Conservation (phyloP, 805 yeast genomes). For the Isabelozyma heimii region DNA sequence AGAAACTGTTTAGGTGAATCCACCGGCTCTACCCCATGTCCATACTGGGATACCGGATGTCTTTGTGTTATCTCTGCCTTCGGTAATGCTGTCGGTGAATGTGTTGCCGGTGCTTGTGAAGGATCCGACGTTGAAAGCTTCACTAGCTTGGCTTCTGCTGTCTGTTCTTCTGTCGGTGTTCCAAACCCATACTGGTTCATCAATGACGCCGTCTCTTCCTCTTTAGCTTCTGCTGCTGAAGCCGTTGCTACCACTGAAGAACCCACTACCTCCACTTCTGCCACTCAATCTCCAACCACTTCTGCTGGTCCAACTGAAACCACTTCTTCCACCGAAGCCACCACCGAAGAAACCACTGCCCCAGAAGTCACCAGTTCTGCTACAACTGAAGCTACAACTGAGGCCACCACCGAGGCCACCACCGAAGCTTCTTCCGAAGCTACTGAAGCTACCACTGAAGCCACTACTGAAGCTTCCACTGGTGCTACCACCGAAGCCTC, state of each 20-base stretch:
- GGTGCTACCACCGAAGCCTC: not conserved
- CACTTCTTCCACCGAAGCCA: not conserved
- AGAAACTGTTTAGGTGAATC: slow-evolving; percentile 27
- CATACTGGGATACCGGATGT: slow-evolving; percentile 48
- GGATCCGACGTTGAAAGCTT: slow-evolving; percentile 30
- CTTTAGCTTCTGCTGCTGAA: slow-evolving; percentile 23
- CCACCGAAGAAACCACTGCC: slow-evolving; percentile 5
- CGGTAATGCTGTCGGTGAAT: slow-evolving; percentile 31
- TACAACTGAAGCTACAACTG: slow-evolving; percentile 5
- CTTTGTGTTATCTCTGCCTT: slow-evolving; percentile 40
- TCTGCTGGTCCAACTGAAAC: slow-evolving; percentile 1
- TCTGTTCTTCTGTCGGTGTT: slow-evolving; percentile 35
- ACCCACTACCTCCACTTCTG: slow-evolving; percentile 5
- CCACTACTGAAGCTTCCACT: not conserved
- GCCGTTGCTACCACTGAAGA: slow-evolving; percentile 12
- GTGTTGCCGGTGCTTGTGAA: slow-evolving; percentile 36
- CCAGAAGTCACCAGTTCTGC: slow-evolving; percentile 7
- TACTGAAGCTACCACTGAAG: slow-evolving; percentile 3
- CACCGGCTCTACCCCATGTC: slow-evolving; percentile 40
- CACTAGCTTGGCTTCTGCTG: slow-evolving; percentile 26
- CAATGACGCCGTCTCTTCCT: slow-evolving; percentile 19
- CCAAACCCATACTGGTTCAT: slow-evolving; percentile 32
- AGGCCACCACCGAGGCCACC: slow-evolving; percentile 1
- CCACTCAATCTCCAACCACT: slow-evolving; percentile 2
- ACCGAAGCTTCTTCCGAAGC: not conserved